Base-by-base conservation (phyloP, 2,329 filamentous ascomycete species). In the Neonectria neomacrospora region DNA sequence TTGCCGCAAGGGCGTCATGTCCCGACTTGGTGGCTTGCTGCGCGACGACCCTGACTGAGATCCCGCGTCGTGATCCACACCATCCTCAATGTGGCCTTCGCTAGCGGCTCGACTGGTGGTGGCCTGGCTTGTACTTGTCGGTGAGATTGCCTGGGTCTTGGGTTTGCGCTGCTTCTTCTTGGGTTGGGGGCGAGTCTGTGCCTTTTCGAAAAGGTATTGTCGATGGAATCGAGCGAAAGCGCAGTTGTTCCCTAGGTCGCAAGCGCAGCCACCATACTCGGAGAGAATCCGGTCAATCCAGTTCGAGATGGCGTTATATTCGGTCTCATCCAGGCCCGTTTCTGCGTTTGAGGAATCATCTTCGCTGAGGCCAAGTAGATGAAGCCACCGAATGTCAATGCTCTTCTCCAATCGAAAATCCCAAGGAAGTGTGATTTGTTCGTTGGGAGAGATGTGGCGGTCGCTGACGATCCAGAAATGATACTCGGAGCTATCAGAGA, bases 381-480 rank as follows among this genome's bases (percentile, higher is more conserved):
- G 83, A 5, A 88, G 79, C 76, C 88, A 87, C 32, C 86, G 83
- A 4, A 79, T 76, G 57, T 82, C 81, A 2, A 83, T 79, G 65
- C 80, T 86, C 74, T 82, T 90, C 71, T 82, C 86, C 68, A 85
- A 86, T 68, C 78, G 87, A 79, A 85, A 95, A 74, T 88, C 92
- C 92, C 83, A 93, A 56, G 81, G 86, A 70, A 84, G 86, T 26
- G 83, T 92, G 72, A 86, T 88, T 71, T 89, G 87, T 71, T 89
- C 88, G 42, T 85, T 82, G 1, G 88, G 82, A 16, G 85, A 79
- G 59, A 98, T 94, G 39, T 90, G 85, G 56, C 91, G 87, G 70
- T 92, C 92, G 71, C 93, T 94, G 63, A 97, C 88, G 67, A 97
- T 90, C 87, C 95, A 97, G 77, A 98, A 97, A 75, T 96, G 93